Conservation (phyloP, 2,329 filamentous ascomycete genomes). For the Trichoderma afroharzianum region DNA sequence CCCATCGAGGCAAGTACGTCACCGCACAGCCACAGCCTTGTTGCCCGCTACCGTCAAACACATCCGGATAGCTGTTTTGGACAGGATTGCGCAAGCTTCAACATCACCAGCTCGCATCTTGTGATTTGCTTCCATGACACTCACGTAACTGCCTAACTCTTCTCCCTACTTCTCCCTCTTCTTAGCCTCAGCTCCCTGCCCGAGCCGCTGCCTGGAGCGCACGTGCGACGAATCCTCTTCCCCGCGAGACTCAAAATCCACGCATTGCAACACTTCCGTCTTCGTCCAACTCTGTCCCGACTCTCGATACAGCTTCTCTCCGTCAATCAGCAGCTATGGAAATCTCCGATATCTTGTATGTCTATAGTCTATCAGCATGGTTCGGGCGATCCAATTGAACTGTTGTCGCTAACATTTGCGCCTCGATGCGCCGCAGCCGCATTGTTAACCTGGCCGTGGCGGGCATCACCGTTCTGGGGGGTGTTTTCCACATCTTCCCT, state of each 20-base stretch:
- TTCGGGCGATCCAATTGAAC: not conserved
- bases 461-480: constrained; percentile 82
- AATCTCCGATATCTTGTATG: constrained; percentile 17
- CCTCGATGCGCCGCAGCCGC: constrained; percentile 56
- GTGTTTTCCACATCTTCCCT: constrained; percentile 68
- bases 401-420: constrained; percentile 4
- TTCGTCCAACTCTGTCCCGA: not conserved
- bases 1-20: constrained; percentile 1
- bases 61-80: not conserved
- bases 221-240: not conserved
- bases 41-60: not conserved
- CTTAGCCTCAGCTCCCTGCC: not conserved
- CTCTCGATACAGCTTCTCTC: not conserved
- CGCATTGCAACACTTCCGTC: not conserved
- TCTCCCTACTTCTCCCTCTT: not conserved
- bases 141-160: not conserved
- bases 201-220: not conserved
- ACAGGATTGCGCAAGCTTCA: constrained; percentile 8
- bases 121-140: not conserved
- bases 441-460: constrained; percentile 90
- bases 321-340: constrained; percentile 2
- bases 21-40: constrained; percentile 13
- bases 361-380: not conserved
- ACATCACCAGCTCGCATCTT: not conserved
- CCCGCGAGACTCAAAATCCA: constrained; percentile 8